Percentiles rank a stretch among this genome's conserved stretches.
Conservation (phyloP, 2,329 filamentous ascomycete species). For the Sarocladium oryzae region DNA sequence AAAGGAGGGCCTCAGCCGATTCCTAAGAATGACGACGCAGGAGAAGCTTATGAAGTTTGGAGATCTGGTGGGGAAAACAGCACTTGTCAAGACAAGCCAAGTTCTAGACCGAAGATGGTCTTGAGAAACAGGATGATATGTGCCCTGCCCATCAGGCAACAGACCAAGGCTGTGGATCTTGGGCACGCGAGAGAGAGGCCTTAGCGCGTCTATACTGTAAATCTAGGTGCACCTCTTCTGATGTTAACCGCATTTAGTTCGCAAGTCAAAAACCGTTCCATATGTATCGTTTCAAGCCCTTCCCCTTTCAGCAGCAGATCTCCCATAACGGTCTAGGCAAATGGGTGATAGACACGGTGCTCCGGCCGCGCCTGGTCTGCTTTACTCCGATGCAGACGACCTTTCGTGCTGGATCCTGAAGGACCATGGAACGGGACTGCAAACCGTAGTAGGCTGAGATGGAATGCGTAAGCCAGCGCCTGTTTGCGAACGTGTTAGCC, state of each 20-base stretch:
- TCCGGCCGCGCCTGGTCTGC: slow-evolving; percentile 28
- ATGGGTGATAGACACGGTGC: slow-evolving; percentile 22
- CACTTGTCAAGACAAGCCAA: slow-evolving; percentile 15
- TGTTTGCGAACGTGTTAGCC: slow-evolving; percentile 26
- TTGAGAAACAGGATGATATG: background rate
- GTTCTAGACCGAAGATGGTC: slow-evolving; percentile 10
- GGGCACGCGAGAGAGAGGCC: no score
- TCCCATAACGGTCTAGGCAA: slow-evolving; percentile 61
- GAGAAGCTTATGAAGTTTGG: slow-evolving; percentile 20
- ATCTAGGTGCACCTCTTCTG: no score
- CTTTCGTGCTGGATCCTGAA: slow-evolving; percentile 62
- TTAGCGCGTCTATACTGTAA: no score
- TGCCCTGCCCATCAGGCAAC: no score
- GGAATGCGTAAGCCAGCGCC: slow-evolving; percentile 87
- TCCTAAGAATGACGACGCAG: slow-evolving; percentile 23
- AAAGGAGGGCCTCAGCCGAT: slow-evolving; percentile 21
- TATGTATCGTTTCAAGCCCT: no score
- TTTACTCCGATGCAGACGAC: slow-evolving; percentile 79
- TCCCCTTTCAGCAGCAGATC: slow-evolving; percentile 37
- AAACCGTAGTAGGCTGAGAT: slow-evolving; percentile 91
- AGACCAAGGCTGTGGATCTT: no score
- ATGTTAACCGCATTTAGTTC: no score
- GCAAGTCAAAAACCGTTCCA: no score
- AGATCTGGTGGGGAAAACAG: slow-evolving; percentile 21
- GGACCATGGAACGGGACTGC: slow-evolving; percentile 71